phyloP scores from a whole-genome alignment of 768 basidiomycete species.

The Amanita brunnescens region DNA sequence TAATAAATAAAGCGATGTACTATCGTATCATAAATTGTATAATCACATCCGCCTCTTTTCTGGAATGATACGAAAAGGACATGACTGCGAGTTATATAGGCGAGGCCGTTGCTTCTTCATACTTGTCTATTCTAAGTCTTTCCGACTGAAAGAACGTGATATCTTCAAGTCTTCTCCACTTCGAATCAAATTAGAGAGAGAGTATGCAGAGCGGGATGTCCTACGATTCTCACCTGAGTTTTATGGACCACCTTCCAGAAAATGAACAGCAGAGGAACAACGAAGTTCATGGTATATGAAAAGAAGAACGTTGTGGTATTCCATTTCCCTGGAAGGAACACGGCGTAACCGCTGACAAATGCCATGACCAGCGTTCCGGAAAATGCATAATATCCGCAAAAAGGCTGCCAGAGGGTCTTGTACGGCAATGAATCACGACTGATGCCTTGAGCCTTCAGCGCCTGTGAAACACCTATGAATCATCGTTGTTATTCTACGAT shows the following conservation, averaged over 20 bases:
- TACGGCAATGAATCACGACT: slow-evolving; percentile 35
- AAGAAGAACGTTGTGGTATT: slow-evolving; percentile 39
- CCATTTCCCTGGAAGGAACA: slow-evolving; percentile 46
- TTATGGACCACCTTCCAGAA: slow-evolving; percentile 36
- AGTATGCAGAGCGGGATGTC: neutral
- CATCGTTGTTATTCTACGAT: neutral
- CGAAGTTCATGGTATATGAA: slow-evolving; percentile 37
- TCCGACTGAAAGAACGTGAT: slow-evolving; percentile 39
- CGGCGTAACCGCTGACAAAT: slow-evolving; percentile 39
- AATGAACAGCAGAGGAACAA: slow-evolving; percentile 34
- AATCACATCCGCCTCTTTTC: neutral
- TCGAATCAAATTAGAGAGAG: neutral
- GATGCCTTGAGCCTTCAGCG: slow-evolving; percentile 36
- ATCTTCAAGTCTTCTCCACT: slow-evolving; percentile 33
- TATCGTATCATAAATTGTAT: slow-evolving; percentile 4
- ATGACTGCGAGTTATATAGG: neutral
- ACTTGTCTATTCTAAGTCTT: slow-evolving; percentile 31
- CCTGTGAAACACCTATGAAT: slow-evolving; percentile 18
- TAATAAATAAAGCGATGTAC: slow-evolving; percentile 3
- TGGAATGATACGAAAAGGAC: neutral
- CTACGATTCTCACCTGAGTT: slow-evolving; percentile 25
- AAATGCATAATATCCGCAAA: slow-evolving; percentile 43
- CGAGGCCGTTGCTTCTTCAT: slow-evolving; percentile 24
- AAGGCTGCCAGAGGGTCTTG: slow-evolving; percentile 41
- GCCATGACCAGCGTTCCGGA: slow-evolving; percentile 36